phyloP scores from a whole-genome alignment of 306 rosid species.

The Sphenostylis stenocarpa region DNA sequence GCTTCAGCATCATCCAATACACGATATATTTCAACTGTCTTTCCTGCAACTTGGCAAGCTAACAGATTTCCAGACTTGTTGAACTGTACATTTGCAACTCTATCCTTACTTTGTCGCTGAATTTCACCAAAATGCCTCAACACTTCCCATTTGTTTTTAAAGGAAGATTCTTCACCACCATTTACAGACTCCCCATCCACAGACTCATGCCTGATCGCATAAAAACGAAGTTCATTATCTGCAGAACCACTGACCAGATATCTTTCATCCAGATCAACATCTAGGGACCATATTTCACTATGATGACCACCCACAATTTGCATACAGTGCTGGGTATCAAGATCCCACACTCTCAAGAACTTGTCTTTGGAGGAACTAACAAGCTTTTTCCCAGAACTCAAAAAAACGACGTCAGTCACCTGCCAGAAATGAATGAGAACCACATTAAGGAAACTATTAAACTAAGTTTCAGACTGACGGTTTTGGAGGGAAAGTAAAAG shows the following conservation, averaged over 20 bases:
- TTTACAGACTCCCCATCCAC: conserved; percentile 47
- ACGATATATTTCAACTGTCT: conserved; percentile 72
- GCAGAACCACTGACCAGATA: conserved; percentile 90
- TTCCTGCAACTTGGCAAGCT: conserved; percentile 94
- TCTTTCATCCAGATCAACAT: conserved; percentile 70
- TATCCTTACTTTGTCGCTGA: conserved; percentile 76
- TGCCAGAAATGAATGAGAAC: conserved; percentile 42
- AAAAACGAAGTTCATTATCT: conserved; percentile 82
- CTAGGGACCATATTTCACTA: conserved; percentile 94
- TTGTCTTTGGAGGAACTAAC: conserved; percentile 92
- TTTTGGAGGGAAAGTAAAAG: not conserved
- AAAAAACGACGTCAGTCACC: conserved; percentile 87
- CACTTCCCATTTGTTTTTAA: conserved; percentile 73
- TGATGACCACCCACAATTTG: conserved; percentile 94
- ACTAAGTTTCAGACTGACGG: not conserved
- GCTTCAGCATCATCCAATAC: conserved; percentile 87
- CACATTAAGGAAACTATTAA: not conserved
- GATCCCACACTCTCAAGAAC: conserved; percentile 96
- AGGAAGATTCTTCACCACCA: conserved; percentile 43
- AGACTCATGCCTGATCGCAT: conserved; percentile 56
- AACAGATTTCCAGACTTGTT: conserved; percentile 78
- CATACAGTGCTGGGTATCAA: conserved; percentile 95
- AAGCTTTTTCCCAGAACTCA: conserved; percentile 73
- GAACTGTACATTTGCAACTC: conserved; percentile 83
- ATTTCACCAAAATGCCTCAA: conserved; percentile 83